Base-by-base conservation (phyloP, 1,284 basidiomycete species). In the Sporisorium sorghi region DNA sequence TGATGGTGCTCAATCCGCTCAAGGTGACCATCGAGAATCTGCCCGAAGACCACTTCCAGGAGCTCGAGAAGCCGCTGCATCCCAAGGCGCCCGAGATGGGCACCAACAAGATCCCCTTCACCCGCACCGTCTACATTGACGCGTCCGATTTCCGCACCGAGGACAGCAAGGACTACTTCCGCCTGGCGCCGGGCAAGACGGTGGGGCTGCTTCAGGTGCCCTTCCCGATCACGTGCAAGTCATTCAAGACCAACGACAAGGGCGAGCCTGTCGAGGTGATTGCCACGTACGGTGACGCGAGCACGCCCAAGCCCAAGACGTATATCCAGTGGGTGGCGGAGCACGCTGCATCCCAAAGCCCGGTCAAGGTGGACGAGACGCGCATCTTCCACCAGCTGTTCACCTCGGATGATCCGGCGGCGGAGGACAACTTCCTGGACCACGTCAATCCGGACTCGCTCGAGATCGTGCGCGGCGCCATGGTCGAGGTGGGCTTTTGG, bases 281-380 rank as follows among this genome's bases (percentile, higher is more conserved):
- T 55, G 93, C 91, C 84, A 88, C 87, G 39, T 87, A 94, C 30
- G 72, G 75, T 19, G 83, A 80, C 33, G 85, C 87, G 30, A 59
- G 47, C 42, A 91, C 90, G 85, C 58, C 74, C 53, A 98, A 97
- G 85, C 92, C 94, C 32, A 97, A 97, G 85, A 91, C 94, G 15
- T 99, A 91, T 87, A 94, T 99, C 82, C 97, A 99, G 84, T 99
- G 97, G 97, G 93, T 99, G 17, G 94, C 93, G 44, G 91, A 93
- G 76, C 92, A 95, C 80, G 87, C 89, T 12, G 86, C 90, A 7
- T 90, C 90, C 0, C 88, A 90, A 12, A 93, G 91, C 70, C 94
- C 94, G 11, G 91, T 98, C 43, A 86, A 87, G 51, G 88, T 99
- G 73, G 90, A 94, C 83, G 94, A 99, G 86, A 93, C 92, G 40